Conservation (phyloP, 73 alveolate species). For the Paramecium bursaria region DNA sequence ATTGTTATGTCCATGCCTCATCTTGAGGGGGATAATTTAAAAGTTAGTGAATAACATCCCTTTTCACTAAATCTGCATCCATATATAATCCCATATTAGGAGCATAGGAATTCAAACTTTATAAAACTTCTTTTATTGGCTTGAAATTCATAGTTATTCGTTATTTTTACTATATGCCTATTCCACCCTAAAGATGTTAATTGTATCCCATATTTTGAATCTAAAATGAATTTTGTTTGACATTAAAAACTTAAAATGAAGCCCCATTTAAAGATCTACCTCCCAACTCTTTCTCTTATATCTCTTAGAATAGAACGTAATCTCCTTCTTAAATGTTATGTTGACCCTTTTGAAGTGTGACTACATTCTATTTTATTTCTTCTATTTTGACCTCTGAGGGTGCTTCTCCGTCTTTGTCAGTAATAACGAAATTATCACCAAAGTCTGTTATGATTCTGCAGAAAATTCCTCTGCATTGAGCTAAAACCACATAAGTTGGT, state of each 20-base stretch:
- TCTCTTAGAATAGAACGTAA: neutral
- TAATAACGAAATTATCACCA: constrained; percentile 86
- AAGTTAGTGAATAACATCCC: constrained; percentile 5
- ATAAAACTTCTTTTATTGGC: constrained; percentile 51
- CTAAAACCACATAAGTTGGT: constrained; percentile 17
- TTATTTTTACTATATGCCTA: constrained; percentile 70
- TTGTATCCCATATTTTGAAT: constrained; percentile 67
- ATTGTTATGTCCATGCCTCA: neutral
- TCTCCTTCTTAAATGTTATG: constrained; percentile 46
- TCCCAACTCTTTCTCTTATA: constrained; percentile 45
- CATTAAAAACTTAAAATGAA: constrained; percentile 69
- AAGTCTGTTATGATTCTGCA: constrained; percentile 87
- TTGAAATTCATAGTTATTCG: constrained; percentile 56
- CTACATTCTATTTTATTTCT: neutral
- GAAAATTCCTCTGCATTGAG: constrained; percentile 82
- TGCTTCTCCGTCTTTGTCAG: constrained; percentile 94
- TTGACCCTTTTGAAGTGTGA: neutral
- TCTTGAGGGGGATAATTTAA: neutral
- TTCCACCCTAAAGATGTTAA: constrained; percentile 68
- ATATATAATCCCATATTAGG: constrained; percentile 66
- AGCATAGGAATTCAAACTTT: neutral
- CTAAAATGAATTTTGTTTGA: constrained; percentile 67
- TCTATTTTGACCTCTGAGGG: constrained; percentile 86
- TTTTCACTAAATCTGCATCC: constrained; percentile 65
- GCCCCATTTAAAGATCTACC: constrained; percentile 69